These are phyloP conservation scores for Macadamia integrifolia DNA, from an alignment of 164 flowering plant genomes.

Conservation along the genomic window DNA sequence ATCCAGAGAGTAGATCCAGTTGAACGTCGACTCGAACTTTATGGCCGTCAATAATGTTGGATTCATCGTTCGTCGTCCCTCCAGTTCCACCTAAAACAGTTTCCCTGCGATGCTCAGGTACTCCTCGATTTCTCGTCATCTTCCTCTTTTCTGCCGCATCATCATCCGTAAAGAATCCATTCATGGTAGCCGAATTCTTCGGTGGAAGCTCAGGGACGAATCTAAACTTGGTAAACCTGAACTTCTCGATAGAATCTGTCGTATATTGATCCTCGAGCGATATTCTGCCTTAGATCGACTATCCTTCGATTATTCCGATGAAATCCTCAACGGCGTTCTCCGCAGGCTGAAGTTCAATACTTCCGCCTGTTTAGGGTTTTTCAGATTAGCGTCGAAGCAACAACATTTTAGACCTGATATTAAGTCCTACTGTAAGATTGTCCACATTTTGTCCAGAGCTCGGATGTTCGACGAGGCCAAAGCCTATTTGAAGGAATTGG, in stretches of 20 bases:
- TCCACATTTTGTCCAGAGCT: conserved; percentile 68
- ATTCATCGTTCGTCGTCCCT: neutral
- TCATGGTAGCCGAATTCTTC: conserved; percentile 31
- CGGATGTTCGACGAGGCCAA: conserved; percentile 55
- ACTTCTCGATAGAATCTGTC: conserved; percentile 48
- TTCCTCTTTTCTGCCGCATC: neutral
- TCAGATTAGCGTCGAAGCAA: conserved; percentile 49
- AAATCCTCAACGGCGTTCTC: conserved; percentile 52
- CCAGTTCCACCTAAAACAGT: conserved; percentile 3
- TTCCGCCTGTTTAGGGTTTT: conserved; percentile 44
- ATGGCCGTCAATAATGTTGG: conserved; percentile 2
- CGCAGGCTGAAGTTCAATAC: conserved; percentile 50
- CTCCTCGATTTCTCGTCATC: conserved; percentile 2
- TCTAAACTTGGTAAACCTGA: conserved; percentile 36
- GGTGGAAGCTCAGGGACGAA: conserved; percentile 47
- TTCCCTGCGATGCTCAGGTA: conserved; percentile 23
- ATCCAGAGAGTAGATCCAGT: too few species aligned
- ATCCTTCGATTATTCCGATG: conserved; percentile 53
- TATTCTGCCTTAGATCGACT: conserved; percentile 35
- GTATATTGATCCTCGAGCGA: conserved; percentile 55
- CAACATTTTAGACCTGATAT: conserved; percentile 50
- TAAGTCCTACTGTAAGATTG: conserved; percentile 49
- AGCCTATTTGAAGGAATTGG: conserved; percentile 41
- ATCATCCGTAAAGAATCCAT: conserved; percentile 14
- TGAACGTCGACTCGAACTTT: neutral